These are phyloP conservation scores for Boletus sp. DNA, from an alignment of 1,284 basidiomycete genomes.

Conservation along the genomic window DNA sequence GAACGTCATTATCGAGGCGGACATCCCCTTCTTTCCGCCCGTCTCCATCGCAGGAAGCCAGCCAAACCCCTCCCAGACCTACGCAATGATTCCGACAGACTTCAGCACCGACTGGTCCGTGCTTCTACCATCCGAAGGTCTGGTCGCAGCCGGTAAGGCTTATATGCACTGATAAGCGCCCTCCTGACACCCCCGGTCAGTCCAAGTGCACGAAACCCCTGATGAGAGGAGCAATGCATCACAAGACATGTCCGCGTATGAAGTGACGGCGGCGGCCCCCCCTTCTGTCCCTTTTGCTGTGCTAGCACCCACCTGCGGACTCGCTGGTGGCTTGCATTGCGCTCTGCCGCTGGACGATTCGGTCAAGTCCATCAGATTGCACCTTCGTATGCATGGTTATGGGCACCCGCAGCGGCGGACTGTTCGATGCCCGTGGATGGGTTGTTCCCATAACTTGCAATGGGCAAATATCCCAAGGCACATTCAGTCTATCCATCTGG, in stretches of 20 bases:
- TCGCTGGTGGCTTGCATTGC: slow-evolving; percentile 6
- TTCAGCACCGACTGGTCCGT: neutral
- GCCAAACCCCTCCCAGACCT: neutral
- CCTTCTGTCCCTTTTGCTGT: neutral
- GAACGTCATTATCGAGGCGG: neutral
- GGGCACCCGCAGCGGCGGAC: too few species aligned
- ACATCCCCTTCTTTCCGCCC: neutral
- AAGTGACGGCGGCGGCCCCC: neutral
- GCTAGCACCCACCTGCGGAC: neutral
- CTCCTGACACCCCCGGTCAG: neutral
- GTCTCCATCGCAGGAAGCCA: neutral
- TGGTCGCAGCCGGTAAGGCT: neutral
- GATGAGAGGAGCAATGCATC: neutral
- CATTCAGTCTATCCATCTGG: too few species aligned
- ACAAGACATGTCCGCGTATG: neutral
- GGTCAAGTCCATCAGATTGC: slow-evolving; percentile 1
- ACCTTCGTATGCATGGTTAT: too few species aligned
- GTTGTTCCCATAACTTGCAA: neutral
- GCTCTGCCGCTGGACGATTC: slow-evolving; percentile 4
- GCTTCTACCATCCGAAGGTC: neutral
- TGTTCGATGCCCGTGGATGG: slow-evolving; percentile 2
- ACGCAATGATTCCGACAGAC: neutral
- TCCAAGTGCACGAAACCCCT: neutral
- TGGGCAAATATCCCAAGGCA: too few species aligned
- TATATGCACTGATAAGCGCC: neutral